Conservation (phyloP, 1,284 basidiomycete genomes). For the Trichosporon sp. region DNA sequence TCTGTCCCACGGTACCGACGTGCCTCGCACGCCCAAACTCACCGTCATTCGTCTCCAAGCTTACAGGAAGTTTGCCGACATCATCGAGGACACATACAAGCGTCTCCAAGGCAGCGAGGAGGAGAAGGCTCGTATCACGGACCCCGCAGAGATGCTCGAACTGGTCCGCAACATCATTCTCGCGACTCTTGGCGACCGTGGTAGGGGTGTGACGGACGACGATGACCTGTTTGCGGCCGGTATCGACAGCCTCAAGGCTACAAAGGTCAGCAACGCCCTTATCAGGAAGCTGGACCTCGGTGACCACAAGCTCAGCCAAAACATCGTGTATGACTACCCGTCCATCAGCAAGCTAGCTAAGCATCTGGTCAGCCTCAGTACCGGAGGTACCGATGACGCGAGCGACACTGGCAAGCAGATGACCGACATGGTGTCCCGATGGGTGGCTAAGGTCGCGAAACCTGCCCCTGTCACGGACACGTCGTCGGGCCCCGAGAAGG, state of each 20-base stretch:
- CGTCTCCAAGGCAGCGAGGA: slow-evolving; percentile 60
- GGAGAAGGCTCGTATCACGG: slow-evolving; percentile 34
- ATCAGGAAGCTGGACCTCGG: slow-evolving; percentile 59
- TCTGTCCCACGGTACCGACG: slow-evolving; percentile 56
- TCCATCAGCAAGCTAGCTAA: slow-evolving; percentile 44
- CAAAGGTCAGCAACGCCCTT: slow-evolving; percentile 62
- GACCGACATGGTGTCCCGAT: slow-evolving; percentile 7
- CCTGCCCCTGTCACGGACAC: slow-evolving; percentile 18
- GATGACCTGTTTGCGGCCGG: slow-evolving; percentile 56
- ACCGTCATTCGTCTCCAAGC: slow-evolving; percentile 51
- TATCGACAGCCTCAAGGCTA: slow-evolving; percentile 64
- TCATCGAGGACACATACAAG: slow-evolving; percentile 61
- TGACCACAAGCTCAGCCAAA: slow-evolving; percentile 55
- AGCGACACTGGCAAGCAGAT: slow-evolving; percentile 1
- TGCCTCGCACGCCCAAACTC: slow-evolving; percentile 51
- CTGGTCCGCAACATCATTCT: background rate
- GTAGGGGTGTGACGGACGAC: slow-evolving; percentile 46
- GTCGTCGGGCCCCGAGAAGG: slow-evolving; percentile 3
- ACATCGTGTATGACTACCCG: slow-evolving; percentile 55
- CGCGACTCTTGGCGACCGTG: background rate
- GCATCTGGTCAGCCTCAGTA: slow-evolving; percentile 39
- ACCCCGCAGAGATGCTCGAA: slow-evolving; percentile 43
- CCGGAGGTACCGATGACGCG: background rate
- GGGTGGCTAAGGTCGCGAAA: slow-evolving; percentile 37
- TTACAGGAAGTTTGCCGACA: slow-evolving; percentile 61